Base-by-base conservation (phyloP, 2,329 filamentous ascomycete species). In the Hawksworthiomyces lignivorus region DNA sequence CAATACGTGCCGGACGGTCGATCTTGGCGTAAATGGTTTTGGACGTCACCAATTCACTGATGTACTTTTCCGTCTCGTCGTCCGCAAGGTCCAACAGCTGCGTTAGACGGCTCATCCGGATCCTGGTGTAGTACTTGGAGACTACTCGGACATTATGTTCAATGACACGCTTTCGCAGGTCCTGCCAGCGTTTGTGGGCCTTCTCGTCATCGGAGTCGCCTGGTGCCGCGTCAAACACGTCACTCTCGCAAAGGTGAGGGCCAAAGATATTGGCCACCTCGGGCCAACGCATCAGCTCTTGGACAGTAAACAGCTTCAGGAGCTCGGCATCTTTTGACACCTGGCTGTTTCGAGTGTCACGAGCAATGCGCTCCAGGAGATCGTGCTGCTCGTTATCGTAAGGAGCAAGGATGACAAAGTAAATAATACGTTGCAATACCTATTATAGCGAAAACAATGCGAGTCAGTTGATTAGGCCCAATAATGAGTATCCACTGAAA, bases 301-400 rank as follows among this genome's bases (percentile, higher is more conserved):
- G 85, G 5, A 95, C 80, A 22, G 92, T 98, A 65, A 98, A 98
- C 46, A 92, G 79, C 65, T 94, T 94, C 44, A 98, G 75, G 8
- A 98, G 77, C 56, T 89, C 81, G 22, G 87, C 83, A 50, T 97
- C 90, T 43, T 81, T 73, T 4, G 86, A 68, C 3, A 97, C 79
- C 59, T 84, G 77, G 10, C 79, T 67, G 61, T 89, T 89, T 50
- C 92, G 85, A 7, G 82, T 68, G 62, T 98, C 92, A 62, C 82
- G 78, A 61, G 88, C 79, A 54, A 98, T 84, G 56, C 92, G 86
- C 68, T 98, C 89, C 47, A 98, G 81, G 42, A 98, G 83, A 54
- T 98, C 92, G 54, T 90, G 92, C 63, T 98, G 92, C 63, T 98
- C 92, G 64, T 98, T 98, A 69, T 98, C 90, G 65, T 97, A 88